phyloP scores from a whole-genome alignment of 1,139 yeast genomes.

The Blastobotrys capitulatus region DNA sequence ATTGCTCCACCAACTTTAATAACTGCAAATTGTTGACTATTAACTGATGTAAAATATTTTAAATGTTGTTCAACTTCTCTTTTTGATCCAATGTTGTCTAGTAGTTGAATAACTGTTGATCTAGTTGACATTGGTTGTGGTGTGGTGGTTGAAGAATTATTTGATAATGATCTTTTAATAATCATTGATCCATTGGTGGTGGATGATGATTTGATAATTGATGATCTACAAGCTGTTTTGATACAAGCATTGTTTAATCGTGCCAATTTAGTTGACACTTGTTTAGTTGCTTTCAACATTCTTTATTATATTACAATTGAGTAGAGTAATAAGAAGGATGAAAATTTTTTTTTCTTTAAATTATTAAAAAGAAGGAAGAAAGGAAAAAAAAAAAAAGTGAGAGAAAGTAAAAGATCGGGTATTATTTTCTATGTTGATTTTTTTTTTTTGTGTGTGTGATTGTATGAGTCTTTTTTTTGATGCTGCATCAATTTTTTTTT shows the following conservation, averaged over 20 bases:
- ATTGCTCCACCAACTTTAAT: slow-evolving; percentile 99
- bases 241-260: neutral
- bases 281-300: slow-evolving; percentile 9
- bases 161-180: neutral
- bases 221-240: neutral
- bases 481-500: too few species aligned
- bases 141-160: neutral
- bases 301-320: neutral
- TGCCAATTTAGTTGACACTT: slow-evolving; percentile 1
- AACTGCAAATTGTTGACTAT: slow-evolving; percentile 90
- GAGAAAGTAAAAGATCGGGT: neutral
- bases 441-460: neutral
- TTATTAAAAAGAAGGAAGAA: neutral
- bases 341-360: too few species aligned
- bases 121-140: slow-evolving; percentile 50
- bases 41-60: slow-evolving; percentile 90
- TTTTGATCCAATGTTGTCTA: slow-evolving; percentile 94
- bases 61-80: slow-evolving; percentile 97
- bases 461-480: slow-evolving; percentile 8
- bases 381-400: neutral
- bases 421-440: neutral
- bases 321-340: too few species aligned
- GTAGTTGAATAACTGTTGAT: slow-evolving; percentile 88
- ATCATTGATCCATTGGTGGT: neutral
- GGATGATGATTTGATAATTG: too few species aligned